A percentile compares a stretch with the other conserved stretches of the same genome.
Evolutionary conservation across 2,329 filamentous ascomycete genomes (phyloP).

Genomic region (Penicillium olsonii): DNA sequence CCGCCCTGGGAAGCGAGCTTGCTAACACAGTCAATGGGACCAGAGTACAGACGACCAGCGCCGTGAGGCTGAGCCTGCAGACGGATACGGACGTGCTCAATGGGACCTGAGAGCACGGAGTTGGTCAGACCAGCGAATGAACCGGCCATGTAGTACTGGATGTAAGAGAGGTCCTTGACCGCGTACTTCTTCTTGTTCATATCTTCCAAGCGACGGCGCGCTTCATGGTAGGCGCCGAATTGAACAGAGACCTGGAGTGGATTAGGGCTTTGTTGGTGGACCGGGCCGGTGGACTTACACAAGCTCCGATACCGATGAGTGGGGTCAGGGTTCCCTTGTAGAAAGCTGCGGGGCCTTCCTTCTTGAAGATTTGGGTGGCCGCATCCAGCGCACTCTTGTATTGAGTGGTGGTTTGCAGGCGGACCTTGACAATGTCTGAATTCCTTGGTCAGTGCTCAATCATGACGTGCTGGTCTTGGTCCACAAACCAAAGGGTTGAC

Average conservation of each 20-base stretch:
- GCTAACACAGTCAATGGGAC: conserved; percentile 85
- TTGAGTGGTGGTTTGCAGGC: conserved; percentile 82
- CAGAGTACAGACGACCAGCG: conserved; percentile 71
- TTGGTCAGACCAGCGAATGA: conserved; percentile 93
- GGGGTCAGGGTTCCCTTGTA: conserved; percentile 98
- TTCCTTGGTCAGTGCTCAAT: conserved; percentile 18
- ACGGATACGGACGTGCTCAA: conserved; percentile 95
- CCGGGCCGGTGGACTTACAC: conserved; percentile 56
- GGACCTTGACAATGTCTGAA: conserved; percentile 92
- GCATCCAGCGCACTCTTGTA: conserved; percentile 80
- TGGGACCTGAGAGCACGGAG: conserved; percentile 81
- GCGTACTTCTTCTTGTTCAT: conserved; percentile 59
- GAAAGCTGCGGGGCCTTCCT: conserved; percentile 87
- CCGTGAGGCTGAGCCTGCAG: conserved; percentile 96
- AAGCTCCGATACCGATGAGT: conserved; percentile 92
- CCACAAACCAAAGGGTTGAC: conserved; percentile 65
- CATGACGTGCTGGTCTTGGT: conserved; percentile 1
- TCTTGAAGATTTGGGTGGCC: conserved; percentile 78
- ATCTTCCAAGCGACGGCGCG: conserved; percentile 80
- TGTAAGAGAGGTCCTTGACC: conserved; percentile 65
- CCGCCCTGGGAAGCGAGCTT: conserved; percentile 74
- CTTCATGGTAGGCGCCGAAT: conserved; percentile 95
- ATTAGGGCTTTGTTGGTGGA: conserved; percentile 9
- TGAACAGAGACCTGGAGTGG: conserved; percentile 72
- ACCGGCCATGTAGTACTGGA: conserved; percentile 85